Conservation (phyloP, 2,329 filamentous ascomycete genomes). For the Rhinocladiella mackenziei region DNA sequence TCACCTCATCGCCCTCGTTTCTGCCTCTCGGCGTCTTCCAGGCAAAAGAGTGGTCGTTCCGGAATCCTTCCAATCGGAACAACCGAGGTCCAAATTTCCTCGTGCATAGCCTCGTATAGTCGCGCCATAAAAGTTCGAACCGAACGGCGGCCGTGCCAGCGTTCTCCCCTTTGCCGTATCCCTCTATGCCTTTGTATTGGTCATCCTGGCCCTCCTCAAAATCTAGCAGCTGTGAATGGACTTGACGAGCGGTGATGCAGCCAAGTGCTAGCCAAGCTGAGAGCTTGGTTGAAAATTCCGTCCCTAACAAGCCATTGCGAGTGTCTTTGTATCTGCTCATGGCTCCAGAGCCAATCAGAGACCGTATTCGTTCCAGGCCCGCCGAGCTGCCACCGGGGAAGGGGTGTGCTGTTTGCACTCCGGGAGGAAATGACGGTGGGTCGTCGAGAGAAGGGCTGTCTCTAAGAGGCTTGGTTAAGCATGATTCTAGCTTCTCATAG, state of each 20-base stretch:
- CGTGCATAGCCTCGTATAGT: constrained; percentile 75
- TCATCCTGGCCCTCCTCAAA: constrained; percentile 61
- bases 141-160: constrained; percentile 65
- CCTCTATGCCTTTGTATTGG: constrained; percentile 42
- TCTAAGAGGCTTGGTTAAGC: constrained; percentile 57
- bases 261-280: constrained; percentile 70
- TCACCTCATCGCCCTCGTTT: constrained; percentile 34
- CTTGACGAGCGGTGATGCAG: constrained; percentile 66
- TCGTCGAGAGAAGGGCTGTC: constrained; percentile 47
- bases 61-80: constrained; percentile 64
- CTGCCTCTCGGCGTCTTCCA: constrained; percentile 44
- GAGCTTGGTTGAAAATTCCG: constrained; percentile 71
- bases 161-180: constrained; percentile 68
- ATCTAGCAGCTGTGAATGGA: constrained; percentile 63
- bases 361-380: constrained; percentile 55
- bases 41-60: constrained; percentile 44
- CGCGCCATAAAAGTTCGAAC: constrained; percentile 72
- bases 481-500: constrained; percentile 51
- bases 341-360: constrained; percentile 58
- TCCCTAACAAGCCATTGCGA: constrained; percentile 66
- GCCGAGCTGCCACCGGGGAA: constrained; percentile 64
- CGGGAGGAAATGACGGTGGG: constrained; percentile 50
- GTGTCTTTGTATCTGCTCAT: constrained; percentile 65
- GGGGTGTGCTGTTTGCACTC: constrained; percentile 58
- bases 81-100: constrained; percentile 64